Conservation (phyloP, 495 filamentous ascomycete genomes). For the Podospora pseudocomata region DNA sequence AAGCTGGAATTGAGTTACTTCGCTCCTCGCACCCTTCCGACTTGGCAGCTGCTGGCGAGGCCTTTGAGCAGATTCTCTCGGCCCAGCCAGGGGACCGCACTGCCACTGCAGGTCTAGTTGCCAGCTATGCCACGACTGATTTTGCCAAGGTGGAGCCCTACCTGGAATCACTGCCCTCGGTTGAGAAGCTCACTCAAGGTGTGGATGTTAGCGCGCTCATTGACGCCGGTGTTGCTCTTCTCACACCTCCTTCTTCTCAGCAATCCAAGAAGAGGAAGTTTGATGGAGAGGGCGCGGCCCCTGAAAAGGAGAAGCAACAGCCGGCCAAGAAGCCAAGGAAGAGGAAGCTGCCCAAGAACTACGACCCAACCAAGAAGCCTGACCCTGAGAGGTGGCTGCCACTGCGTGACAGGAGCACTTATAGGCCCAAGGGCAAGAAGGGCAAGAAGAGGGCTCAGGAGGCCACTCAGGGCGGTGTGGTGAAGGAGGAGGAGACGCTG, state of each 20-base stretch:
- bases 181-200: conserved; percentile 60
- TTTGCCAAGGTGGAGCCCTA: conserved; percentile 57
- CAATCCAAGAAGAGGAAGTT: conserved; percentile 31
- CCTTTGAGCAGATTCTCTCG: conserved; percentile 66
- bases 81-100: conserved; percentile 60
- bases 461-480: conserved; percentile 79
- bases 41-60: conserved; percentile 61
- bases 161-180: conserved; percentile 59
- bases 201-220: conserved; percentile 70
- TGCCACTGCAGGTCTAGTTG: conserved; percentile 76
- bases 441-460: conserved; percentile 75
- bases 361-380: conserved; percentile 64
- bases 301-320: conserved; percentile 51
- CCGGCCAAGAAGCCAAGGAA: conserved; percentile 63
- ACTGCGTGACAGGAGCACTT: conserved; percentile 79
- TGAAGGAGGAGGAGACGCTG: conserved; percentile 62
- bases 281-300: conserved; percentile 35
- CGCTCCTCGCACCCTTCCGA: conserved; percentile 66
- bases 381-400: conserved; percentile 94
- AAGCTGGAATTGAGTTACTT: conserved; percentile 75
- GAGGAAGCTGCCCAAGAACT: conserved; percentile 76
- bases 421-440: conserved; percentile 86
- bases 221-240: conserved; percentile 67
- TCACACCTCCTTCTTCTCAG: conserved; percentile 35
- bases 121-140: conserved; percentile 69